Evolutionary conservation across 2,329 filamentous ascomycete species (phyloP).

Genomic region (Scytalidium lignicola): DNA sequence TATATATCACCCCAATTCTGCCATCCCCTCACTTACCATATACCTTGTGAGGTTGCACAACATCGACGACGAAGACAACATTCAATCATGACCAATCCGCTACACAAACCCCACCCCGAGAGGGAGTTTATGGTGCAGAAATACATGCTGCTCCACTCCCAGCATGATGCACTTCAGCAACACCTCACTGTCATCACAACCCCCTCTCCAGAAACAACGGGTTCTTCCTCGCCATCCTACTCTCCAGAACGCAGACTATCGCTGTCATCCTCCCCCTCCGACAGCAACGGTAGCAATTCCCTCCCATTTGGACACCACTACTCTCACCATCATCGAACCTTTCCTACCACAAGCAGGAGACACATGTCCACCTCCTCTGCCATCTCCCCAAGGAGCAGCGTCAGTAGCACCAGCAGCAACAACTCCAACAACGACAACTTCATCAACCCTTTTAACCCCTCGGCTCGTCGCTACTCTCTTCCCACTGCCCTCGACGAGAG

Average conservation of each 20-base stretch:
- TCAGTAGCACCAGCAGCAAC: neutral
- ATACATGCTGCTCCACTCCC: conserved; percentile 29
- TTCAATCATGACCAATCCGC: conserved; percentile 10
- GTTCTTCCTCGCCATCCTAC: conserved; percentile 3
- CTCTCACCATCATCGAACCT: conserved; percentile 2
- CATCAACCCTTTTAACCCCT: conserved; percentile 5
- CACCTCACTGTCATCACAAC: conserved; percentile 22
- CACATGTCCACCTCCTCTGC: conserved; percentile 1
- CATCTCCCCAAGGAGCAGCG: conserved; percentile 6
- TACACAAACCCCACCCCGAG: conserved; percentile 19
- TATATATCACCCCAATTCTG: too few relatives aligned
- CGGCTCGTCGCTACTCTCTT: conserved; percentile 9
- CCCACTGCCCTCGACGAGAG: conserved; percentile 20
- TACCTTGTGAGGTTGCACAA: too few relatives aligned
- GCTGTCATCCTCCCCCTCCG: neutral
- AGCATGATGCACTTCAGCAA: conserved; percentile 29
- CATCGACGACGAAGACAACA: neutral
- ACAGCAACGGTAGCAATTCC: neutral
- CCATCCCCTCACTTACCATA: too few relatives aligned
- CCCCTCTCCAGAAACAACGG: conserved; percentile 3
- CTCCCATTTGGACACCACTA: too few relatives aligned
- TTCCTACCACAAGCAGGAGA: conserved; percentile 2
- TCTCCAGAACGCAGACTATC: conserved; percentile 1
- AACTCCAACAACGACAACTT: neutral
- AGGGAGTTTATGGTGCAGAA: conserved; percentile 29